Percentiles rank a stretch among this genome's conserved stretches.
Evolutionary conservation across 1,139 yeast genomes (phyloP).

Genomic region (Yamadazyma atlantica): DNA sequence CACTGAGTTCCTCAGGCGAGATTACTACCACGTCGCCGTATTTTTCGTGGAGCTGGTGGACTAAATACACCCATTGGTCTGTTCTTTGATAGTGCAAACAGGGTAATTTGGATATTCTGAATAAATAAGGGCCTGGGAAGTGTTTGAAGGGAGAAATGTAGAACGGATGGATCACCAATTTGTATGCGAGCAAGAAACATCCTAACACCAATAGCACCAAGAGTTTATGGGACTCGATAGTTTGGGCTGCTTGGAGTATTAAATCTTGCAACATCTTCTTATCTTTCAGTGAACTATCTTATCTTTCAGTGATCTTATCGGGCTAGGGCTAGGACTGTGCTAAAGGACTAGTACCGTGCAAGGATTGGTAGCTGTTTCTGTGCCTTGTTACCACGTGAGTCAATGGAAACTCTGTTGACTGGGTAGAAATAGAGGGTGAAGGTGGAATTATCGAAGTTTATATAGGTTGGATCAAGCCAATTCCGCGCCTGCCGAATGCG

Average conservation of each 20-base stretch:
- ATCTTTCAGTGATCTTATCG: no score
- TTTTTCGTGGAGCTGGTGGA: slow-evolving; percentile 50
- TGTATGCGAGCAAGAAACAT: slow-evolving; percentile 19
- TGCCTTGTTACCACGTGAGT: no score
- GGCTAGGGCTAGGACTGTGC: no score
- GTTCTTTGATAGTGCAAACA: slow-evolving; percentile 54
- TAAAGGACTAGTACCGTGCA: no score
- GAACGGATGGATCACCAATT: slow-evolving; percentile 44
- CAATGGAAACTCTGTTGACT: no score
- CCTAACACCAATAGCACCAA: slow-evolving; percentile 1
- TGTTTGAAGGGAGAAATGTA: slow-evolving; percentile 48
- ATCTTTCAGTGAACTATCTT: no score
- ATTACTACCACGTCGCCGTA: slow-evolving; percentile 64
- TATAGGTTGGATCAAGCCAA: no score
- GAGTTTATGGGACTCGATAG: slow-evolving; percentile 9
- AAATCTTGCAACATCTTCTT: slow-evolving; percentile 9
- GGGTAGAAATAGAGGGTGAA: no score
- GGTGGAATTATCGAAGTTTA: no score
- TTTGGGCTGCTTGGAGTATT: neutral
- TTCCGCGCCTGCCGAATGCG: slow-evolving; percentile 9
- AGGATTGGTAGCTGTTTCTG: no score
- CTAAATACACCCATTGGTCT: slow-evolving; percentile 50
- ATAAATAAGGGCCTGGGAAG: slow-evolving; percentile 62
- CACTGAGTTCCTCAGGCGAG: slow-evolving; percentile 62
- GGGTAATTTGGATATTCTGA: slow-evolving; percentile 46